These are phyloP conservation scores for Metschnikowia drakensbergensis DNA, from an alignment of 805 yeast species.

Conservation along the genomic window DNA sequence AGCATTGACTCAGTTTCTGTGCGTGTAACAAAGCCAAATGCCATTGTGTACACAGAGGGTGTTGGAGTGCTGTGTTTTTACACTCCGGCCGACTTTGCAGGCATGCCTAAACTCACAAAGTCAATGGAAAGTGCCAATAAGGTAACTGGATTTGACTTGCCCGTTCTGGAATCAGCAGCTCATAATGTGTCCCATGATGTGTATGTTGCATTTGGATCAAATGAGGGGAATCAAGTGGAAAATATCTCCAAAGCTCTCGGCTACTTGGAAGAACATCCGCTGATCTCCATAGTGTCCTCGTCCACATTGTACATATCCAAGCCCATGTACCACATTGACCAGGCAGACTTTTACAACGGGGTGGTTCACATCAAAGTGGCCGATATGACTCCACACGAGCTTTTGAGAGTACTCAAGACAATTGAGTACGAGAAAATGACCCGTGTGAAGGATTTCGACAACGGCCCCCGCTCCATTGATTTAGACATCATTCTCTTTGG, in stretches of 20 bases:
- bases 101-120: constrained; percentile 12
- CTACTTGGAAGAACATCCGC: constrained; percentile 34
- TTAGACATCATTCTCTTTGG: constrained; percentile 81
- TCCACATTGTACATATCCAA: constrained; percentile 83
- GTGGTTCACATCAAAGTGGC: constrained; percentile 63
- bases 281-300: constrained; percentile 50
- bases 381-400: constrained; percentile 54
- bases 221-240: constrained; percentile 64
- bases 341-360: constrained; percentile 80
- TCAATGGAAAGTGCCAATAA: constrained; percentile 9
- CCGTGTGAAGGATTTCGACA: constrained; percentile 74
- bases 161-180: constrained; percentile 18
- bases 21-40: constrained; percentile 80
- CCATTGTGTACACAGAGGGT: constrained; percentile 79
- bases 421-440: constrained; percentile 72
- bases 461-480: constrained; percentile 92
- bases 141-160: constrained; percentile 28
- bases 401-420: constrained; percentile 59
- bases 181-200: constrained; percentile 46
- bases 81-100: constrained; percentile 37
- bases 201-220: constrained; percentile 86
- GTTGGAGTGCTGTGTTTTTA: constrained; percentile 81
- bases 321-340: constrained; percentile 88
- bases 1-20: constrained; percentile 44
- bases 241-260: constrained; percentile 58